These are phyloP conservation scores for Fusarium sp. DNA, from an alignment of 2,329 filamentous ascomycete genomes.

Conservation along the genomic window DNA sequence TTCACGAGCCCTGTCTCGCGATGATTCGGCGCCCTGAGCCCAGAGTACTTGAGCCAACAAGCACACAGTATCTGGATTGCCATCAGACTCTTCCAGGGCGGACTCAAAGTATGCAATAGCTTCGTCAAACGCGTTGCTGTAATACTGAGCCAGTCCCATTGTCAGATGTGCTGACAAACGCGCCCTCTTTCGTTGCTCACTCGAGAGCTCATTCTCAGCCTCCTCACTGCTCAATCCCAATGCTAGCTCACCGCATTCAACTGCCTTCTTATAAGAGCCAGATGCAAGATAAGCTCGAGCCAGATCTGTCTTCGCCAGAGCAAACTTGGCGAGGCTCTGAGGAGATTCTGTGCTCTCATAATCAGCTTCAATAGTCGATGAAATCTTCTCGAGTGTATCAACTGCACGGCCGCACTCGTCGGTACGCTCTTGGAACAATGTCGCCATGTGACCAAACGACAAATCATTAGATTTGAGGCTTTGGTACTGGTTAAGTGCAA, in stretches of 20 bases:
- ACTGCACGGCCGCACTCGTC: slow-evolving; percentile 76
- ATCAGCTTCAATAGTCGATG: slow-evolving; percentile 78
- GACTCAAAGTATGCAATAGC: slow-evolving; percentile 84
- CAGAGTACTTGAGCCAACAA: slow-evolving; percentile 92
- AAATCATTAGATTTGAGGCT: slow-evolving; percentile 78
- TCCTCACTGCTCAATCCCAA: slow-evolving; percentile 83
- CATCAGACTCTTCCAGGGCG: slow-evolving; percentile 81
- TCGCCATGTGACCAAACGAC: slow-evolving; percentile 80
- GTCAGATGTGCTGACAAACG: slow-evolving; percentile 89
- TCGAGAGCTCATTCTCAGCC: slow-evolving; percentile 73
- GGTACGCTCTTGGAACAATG: slow-evolving; percentile 85
- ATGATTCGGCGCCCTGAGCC: slow-evolving; percentile 83
- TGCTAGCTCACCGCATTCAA: slow-evolving; percentile 84
- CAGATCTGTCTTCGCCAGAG: slow-evolving; percentile 87
- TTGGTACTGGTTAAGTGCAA: slow-evolving; percentile 86
- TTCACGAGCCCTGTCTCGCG: slow-evolving; percentile 80
- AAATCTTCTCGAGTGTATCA: slow-evolving; percentile 74
- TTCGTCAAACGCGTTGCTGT: slow-evolving; percentile 72
- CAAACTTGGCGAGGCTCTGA: slow-evolving; percentile 79
- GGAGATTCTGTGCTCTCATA: slow-evolving; percentile 88
- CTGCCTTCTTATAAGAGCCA: slow-evolving; percentile 74
- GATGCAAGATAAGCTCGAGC: slow-evolving; percentile 84
- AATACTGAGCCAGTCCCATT: slow-evolving; percentile 85
- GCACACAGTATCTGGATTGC: slow-evolving; percentile 86
- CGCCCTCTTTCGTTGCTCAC: slow-evolving; percentile 75